Evolutionary conservation across 345 rosid genomes (phyloP), one percentile per base, ranked within the genome.

Genomic region (Salix suchowensis): DNA sequence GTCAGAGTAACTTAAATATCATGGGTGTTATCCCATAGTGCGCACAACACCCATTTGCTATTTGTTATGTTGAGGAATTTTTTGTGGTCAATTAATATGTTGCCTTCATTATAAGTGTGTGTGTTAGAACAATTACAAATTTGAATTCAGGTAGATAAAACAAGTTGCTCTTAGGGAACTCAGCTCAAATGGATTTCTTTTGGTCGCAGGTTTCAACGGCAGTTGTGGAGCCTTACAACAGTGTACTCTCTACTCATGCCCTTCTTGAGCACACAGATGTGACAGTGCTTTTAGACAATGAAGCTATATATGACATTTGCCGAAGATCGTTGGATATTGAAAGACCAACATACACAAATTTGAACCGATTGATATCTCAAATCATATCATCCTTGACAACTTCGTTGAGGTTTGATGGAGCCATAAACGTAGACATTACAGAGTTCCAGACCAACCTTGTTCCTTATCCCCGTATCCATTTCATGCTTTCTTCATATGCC

Each of bases 361-460:
- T 82, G 80, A 82, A 82, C 74, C 73, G 85, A 60, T 72, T 82
- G 71, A 82, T 82, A 58, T 82, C 85, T 44, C 85, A 82, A 74
- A 72, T 79, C 74, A 82, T 82, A 66, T 82, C 85, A 16, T 82
- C 85, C 64, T 65, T 81, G 78, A 81, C 84, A 50, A 81, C 84
- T 52, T 81, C 84, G 10, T 73, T 81, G 37, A 81, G 85, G 75
- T 82, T 82, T 36, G 85, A 82, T 76, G 85, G 85, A 75, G 85
- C 85, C 48, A 82, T 82, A 24, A 82, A 82, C 9, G 85, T 82
- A 13, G 85, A 82, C 32, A 58, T 82, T 21, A 82, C 81, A 9
- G 85, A 82, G 74, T 82, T 82, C 79, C 85, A 82, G 77, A 82
- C 85, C 66, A 82, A 82, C 68, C 85, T 82, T 67, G 85, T 82